Conservation (phyloP, 345 rosid species). For the Eucalyptus globulus region DNA sequence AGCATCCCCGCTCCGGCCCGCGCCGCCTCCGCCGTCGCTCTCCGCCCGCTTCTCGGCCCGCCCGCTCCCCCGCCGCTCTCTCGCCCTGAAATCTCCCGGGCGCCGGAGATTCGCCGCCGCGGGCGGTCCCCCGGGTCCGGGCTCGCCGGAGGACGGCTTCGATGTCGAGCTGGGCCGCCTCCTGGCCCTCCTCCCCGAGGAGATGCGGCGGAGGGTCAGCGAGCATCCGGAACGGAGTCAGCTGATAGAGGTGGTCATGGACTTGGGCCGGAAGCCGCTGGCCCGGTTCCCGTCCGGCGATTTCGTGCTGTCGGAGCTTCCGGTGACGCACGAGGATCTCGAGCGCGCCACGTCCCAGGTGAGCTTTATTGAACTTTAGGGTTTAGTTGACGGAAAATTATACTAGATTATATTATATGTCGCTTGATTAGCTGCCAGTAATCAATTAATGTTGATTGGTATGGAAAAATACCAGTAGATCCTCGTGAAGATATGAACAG, state of each 20-base stretch:
- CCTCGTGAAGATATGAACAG: background rate
- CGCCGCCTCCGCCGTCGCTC: background rate
- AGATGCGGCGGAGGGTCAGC: conserved; percentile 38
- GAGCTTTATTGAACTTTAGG: background rate
- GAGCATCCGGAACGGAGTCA: conserved; percentile 51
- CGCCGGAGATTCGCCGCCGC: background rate
- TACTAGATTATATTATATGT: background rate
- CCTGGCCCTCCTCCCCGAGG: conserved; percentile 50
- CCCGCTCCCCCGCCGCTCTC: background rate
- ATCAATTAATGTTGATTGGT: background rate
- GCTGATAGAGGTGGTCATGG: conserved; percentile 79
- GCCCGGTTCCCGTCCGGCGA: conserved; percentile 95
- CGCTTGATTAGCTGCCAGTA: background rate
- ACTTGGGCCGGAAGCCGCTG: conserved; percentile 76
- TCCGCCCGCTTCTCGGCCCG: background rate
- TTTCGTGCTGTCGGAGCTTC: conserved; percentile 44
- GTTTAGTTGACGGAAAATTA: background rate
- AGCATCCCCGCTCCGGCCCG: background rate
- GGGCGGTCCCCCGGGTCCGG: background rate
- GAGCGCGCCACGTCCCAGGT: conserved; percentile 73
- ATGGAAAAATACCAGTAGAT: background rate
- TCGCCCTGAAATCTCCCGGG: background rate
- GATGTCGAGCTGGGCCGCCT: conserved; percentile 62
- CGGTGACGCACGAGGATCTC: conserved; percentile 44
- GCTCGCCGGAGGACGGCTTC: conserved; percentile 21